Base-by-base conservation (phyloP, 352 stramenopile genomes). In the Pythium angustatum region DNA sequence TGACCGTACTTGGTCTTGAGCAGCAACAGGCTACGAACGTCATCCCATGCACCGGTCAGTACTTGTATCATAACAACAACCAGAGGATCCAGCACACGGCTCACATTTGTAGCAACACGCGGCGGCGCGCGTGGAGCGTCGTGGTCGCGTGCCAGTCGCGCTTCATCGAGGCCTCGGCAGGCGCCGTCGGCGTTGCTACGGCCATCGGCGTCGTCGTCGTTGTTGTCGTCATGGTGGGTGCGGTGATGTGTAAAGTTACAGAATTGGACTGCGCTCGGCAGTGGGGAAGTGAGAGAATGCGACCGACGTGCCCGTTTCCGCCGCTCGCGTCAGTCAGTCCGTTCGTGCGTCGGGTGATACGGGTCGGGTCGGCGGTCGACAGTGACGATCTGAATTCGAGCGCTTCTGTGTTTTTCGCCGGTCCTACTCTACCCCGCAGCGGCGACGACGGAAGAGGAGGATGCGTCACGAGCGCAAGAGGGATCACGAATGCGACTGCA, bases 1-100 rank as follows among this genome's bases (percentile, higher is more conserved):
- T 71, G 67, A 24, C 71, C 71, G 24, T 72, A 78, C 59, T 75
- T 75, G 54, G 61, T 61, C 61, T 78, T 78, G 56, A 78, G 66
- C 40, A 78, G 34, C 31, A 72, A 59, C 26, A 78, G 57, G 26
- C 70, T 77, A 41, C 31, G 12, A 50, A 34, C 12, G 38, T 26
- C 24, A 12, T 28, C 0, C 51, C 17, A 36, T 15, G n/a, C n/a
- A n/a, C n/a, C n/a, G n/a, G n/a, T n/a, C n/a, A n/a, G n/a, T n/a
- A n/a, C n/a, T n/a, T n/a, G n/a, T n/a, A n/a, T n/a, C n/a, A n/a
- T n/a, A n/a, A n/a, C n/a, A n/a, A n/a, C n/a, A n/a, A n/a, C n/a
- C n/a, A n/a, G n/a, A n/a, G n/a, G n/a, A n/a, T n/a, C n/a, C n/a
- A n/a, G n/a, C n/a, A n/a, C n/a, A 7, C 27, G 11, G 71, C 69